Conservation (phyloP, 2,329 filamentous ascomycete species). For the Aureobasidium sp. region DNA sequence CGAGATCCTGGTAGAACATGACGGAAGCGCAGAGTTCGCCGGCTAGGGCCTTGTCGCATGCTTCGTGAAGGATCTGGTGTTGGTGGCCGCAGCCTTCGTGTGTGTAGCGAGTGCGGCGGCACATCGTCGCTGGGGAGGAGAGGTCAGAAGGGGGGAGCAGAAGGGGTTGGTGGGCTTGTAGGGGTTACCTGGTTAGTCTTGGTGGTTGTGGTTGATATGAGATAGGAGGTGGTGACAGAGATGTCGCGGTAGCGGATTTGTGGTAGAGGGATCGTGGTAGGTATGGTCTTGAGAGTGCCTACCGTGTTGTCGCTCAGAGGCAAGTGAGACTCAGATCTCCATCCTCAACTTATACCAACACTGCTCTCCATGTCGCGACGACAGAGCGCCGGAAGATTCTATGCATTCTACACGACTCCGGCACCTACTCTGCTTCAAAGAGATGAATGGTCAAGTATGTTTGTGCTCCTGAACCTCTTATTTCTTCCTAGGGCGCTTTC, state of each 20-base stretch:
- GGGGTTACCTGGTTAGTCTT: not conserved
- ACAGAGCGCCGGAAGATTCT: not conserved
- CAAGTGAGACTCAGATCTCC: not conserved
- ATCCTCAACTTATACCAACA: not conserved
- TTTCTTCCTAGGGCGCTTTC: not conserved
- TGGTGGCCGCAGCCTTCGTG: not conserved
- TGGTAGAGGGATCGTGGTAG: not conserved
- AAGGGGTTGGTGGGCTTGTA: not conserved
- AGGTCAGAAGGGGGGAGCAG: not conserved
- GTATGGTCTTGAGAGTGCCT: not conserved
- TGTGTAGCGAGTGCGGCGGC: not conserved
- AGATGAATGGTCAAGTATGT: not conserved
- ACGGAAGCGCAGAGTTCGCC: not conserved
- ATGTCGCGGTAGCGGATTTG: not conserved
- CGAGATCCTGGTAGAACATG: not conserved
- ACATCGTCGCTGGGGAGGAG: not conserved
- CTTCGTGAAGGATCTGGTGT: not conserved
- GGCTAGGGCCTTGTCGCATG: not conserved
- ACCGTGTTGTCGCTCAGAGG: not conserved
- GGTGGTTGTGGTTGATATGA: not conserved
- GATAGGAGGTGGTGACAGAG: not conserved
- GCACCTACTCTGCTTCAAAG: not conserved
- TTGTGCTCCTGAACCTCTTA: not conserved
- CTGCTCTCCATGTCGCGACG: not conserved
- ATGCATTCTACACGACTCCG: not conserved